Percentiles rank a stretch among this genome's conserved stretches.
These are phyloP conservation scores for Diaporthe ilicicola DNA, from an alignment of 2,329 filamentous ascomycete species.

Conservation along the genomic window DNA sequence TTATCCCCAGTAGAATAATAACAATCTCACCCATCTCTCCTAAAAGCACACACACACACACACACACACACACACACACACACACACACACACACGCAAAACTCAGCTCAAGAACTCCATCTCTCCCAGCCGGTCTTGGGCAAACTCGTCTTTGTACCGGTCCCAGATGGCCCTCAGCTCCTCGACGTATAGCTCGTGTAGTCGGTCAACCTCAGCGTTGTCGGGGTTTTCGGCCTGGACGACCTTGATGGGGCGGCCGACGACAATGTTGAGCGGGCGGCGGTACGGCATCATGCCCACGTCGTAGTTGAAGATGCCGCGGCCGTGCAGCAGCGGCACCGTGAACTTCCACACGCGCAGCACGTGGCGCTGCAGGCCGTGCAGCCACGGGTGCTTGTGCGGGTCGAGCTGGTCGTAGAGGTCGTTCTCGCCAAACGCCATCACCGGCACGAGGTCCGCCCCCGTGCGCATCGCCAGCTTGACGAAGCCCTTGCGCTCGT, in stretches of 20 bases:
- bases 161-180: conserved; percentile 81
- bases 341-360: conserved; percentile 93
- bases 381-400: conserved; percentile 78
- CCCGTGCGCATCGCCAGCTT: conserved; percentile 91
- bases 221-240: conserved; percentile 69
- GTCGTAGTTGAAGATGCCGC: conserved; percentile 97
- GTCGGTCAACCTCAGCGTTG: conserved; percentile 78
- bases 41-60: not conserved
- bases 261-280: conserved; percentile 85
- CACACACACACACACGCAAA: not conserved
- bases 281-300: conserved; percentile 96
- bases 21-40: not conserved
- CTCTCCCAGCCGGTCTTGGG: conserved; percentile 68
- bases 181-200: conserved; percentile 81
- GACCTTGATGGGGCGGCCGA: conserved; percentile 82
- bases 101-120: conserved; percentile 70
- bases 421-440: conserved; percentile 95
- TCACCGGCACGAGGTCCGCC: conserved; percentile 91
- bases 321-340: conserved; percentile 86
- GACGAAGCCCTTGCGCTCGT: conserved; percentile 88
- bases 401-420: conserved; percentile 90
- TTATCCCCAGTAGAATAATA: not conserved
- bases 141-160: conserved; percentile 80
- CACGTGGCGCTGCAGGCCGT: conserved; percentile 82
- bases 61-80: not conserved